Evolutionary conservation across 768 basidiomycete genomes (phyloP).

Genomic region (Thelephora ganbajun): DNA sequence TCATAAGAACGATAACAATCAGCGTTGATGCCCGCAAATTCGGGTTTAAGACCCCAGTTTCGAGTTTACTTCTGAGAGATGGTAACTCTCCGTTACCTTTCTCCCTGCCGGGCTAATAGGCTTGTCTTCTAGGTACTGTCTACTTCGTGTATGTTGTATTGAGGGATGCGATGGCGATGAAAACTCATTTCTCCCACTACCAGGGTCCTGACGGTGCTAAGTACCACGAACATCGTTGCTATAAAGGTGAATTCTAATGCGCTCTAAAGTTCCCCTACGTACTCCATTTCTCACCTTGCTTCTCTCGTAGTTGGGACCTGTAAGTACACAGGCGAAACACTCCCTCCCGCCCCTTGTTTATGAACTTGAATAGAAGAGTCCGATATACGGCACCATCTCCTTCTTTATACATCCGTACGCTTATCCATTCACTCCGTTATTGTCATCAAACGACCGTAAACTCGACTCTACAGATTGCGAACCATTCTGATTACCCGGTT

Average conservation of each 20-base stretch:
- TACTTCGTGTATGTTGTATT: neutral
- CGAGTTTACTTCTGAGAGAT: neutral
- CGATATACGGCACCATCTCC: neutral
- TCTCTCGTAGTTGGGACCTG: neutral
- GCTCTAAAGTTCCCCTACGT: neutral
- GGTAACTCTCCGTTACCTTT: neutral
- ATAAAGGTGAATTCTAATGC: neutral
- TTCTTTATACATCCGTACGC: neutral
- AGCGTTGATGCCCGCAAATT: neutral
- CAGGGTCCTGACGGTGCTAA: neutral
- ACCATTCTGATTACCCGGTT: neutral
- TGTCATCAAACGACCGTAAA: neutral
- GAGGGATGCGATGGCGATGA: neutral
- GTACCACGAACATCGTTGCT: neutral
- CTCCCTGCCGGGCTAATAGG: neutral
- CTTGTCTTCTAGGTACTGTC: neutral
- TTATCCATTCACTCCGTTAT: neutral
- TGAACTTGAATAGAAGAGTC: neutral
- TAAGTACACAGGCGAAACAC: neutral
- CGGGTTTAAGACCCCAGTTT: neutral
- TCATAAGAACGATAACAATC: neutral
- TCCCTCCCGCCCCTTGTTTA: neutral
- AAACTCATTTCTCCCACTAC: neutral
- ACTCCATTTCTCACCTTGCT: neutral
- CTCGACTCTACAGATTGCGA: neutral